Evolutionary conservation across 495 filamentous ascomycete genomes (phyloP), one percentile per base, ranked within the genome.

Genomic region (Barbatosphaeria neglecta): DNA sequence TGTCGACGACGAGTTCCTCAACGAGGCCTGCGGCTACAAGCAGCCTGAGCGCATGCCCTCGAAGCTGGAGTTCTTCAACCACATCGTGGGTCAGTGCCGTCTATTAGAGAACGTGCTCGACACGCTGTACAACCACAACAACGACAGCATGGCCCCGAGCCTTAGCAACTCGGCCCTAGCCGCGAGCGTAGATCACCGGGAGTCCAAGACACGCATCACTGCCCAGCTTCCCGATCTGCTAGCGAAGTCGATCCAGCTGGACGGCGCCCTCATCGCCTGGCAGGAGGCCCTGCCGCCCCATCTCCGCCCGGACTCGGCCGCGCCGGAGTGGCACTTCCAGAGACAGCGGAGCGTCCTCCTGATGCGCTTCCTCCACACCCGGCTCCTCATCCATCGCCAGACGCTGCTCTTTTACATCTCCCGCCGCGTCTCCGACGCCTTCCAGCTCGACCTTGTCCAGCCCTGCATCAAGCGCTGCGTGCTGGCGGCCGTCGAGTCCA

Each of bases 41-140:
- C 45, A 47, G n/a, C 45, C 45, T 4, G 40, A 16, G 16, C 16
- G 42, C 9, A 25, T 41, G 11, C 45, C 45, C 13, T 47, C 45
- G 17, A 47, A 47, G n/a, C 33, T 47, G 10, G 45, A 41, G n/a
- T 47, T 19, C 38, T 47, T 47, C 17, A 47, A 41, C 38, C 45
- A 47, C 24, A 41, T 47, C 20, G 37, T 47, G 24, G 40, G 33
- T 11, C 45, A 41, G 15, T 47, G 45, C 25, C 45, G 45, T 23
- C 9, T 47, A 8, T 16, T 42, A 13, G 45, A 39, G 13, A 47
- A 47, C 16, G 45, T 47, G 1, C 38, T 47, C 1, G 38, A 47
- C 10, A 47, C 45, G 3, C 37, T 47, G 2, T 47, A 47, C 24
- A 41, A 31, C 38, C 35, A 46, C 35, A 39, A 9, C 18, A 25